Percentiles rank a stretch among this genome's conserved stretches.
These are phyloP conservation scores for Trichoderma polysporum DNA, from an alignment of 2,329 filamentous ascomycete genomes.

Conservation along the genomic window DNA sequence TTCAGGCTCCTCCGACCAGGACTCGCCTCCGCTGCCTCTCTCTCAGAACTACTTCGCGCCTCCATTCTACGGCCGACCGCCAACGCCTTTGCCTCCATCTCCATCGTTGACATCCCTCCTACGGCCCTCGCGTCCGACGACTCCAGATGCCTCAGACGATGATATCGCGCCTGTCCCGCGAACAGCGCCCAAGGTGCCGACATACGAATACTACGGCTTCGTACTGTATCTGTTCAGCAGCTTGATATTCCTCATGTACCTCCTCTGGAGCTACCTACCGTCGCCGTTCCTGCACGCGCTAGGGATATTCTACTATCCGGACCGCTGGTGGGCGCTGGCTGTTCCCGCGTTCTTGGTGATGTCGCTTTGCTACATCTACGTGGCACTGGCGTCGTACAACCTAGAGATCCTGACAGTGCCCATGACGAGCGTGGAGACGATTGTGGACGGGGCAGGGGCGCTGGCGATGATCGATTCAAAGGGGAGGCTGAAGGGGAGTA, in stretches of 20 bases:
- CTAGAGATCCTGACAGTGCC: conserved; percentile 82
- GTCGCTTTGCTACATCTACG: conserved; percentile 86
- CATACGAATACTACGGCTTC: conserved; percentile 99
- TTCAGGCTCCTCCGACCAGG: conserved; percentile 34
- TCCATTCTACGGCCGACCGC: conserved; percentile 96
- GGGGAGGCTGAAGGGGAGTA: conserved; percentile 49
- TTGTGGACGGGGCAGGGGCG: conserved; percentile 87
- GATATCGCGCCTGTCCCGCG: conserved; percentile 85
- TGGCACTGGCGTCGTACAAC: conserved; percentile 89
- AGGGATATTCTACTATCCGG: conserved; percentile 94
- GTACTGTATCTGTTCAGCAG: conserved; percentile 90
- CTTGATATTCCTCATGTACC: conserved; percentile 71
- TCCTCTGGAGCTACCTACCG: conserved; percentile 86
- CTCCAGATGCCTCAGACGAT: conserved; percentile 86
- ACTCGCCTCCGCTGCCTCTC: conserved; percentile 45
- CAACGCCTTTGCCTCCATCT: conserved; percentile 87
- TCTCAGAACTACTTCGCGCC: conserved; percentile 64
- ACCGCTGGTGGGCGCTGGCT: conserved; percentile 96
- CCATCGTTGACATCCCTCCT: conserved; percentile 90
- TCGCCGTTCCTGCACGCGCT: conserved; percentile 88
- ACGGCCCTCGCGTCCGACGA: conserved; percentile 86
- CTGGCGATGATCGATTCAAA: conserved; percentile 77
- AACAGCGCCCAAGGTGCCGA: conserved; percentile 91
- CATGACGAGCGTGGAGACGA: conserved; percentile 76
- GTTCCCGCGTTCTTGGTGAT: conserved; percentile 89